Evolutionary conservation across 2,329 filamentous ascomycete species (phyloP), one percentile per base, ranked within the genome.

Genomic region (Pseudofabraea citricarpa): DNA sequence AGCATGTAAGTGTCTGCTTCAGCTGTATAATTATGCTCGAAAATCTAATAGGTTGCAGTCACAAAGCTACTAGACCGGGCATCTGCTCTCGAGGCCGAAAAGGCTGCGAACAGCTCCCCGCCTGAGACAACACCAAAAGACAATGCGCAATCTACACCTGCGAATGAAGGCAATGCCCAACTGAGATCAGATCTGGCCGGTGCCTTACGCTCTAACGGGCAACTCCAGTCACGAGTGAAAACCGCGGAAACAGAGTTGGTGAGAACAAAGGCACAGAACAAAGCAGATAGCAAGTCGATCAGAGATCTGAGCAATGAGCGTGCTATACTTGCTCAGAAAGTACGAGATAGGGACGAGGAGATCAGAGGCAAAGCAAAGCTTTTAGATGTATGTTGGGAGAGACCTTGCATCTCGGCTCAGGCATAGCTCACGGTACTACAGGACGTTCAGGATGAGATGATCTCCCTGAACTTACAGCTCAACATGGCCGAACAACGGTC

Each of bases 391-490:
- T 38, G 69, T 57, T 10, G 2, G 6, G 10, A 36, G 31, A 10
- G 16, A 18, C 26, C 22, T 16, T 31, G 20, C 56, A 43, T 37
- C 9, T 35, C 49, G 55, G 36, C 5, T 40, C n/a, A 22, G 16
- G 20, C 16, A 44, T 29, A 16, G 40, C 38, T 40, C 16, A 43
- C 19, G 15, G 22, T 6, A 3, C 21, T 45, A 35, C 56, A 85
- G 77, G 79, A 91, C 57, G 83, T 95, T 41, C 91, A 97, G 67
- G 90, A 96, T 65, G 93, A 98, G 64, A 83, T 95, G 65, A 83
- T 95, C 40, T 84, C 88, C 1, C 68, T 96, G 36, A 90, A 90
- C 54, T 72, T 97, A 52, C 87, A 97, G 64, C 73, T 96, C 33
- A 90, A 93, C 54, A 79, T 96, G 71, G 83, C 85, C 3, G 90